Evolutionary conservation across 2,329 filamentous ascomycete genomes (phyloP), one percentile per base, ranked within the genome.

Genomic region (Acarospora socialis): DNA sequence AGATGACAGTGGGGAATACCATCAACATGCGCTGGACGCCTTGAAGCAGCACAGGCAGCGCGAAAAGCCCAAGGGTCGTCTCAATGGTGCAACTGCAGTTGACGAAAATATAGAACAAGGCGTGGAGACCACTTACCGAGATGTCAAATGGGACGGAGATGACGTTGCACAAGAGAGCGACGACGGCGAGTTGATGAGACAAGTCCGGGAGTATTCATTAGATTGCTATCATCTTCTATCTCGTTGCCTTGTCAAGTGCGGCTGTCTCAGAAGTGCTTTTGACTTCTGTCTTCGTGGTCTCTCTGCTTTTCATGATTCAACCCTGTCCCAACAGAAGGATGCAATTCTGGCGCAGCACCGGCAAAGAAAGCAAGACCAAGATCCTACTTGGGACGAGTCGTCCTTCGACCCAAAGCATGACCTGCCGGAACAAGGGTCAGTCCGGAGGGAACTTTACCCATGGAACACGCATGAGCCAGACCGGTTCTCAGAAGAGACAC

Each of bases 251-350:
- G 2, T 12, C 5, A 18, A 34, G 5, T 70, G 77, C 44, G 75
- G 76, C 13, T 81, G 77, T 48, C 58, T 81, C 27, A 71, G 70
- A 44, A 81, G 73, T 47, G 76, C 79, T 1, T 64, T 65, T 45
- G 66, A 63, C 8, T 84, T 81, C 43, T 74, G 71, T 43, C 59
- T 68, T 32, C 63, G 73, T 23, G 79, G 77, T 2, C 59, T 76
- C 12, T 28, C 10, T 20, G 21, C 19, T 15, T 33, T 35, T 22
- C 14, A 28, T 22, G 8, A n/a, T n/a, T n/a, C n/a, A n/a, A 8
- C 21, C 21, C 8, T 22, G n/a, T 22, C n/a, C n/a, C 8, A 22
- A 22, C n/a, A 22, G 6, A 18, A 18, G 9, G 16, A 37, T 19
- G 7, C 24, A 2, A 33, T 38, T 8, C 12, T 33, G 3, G n/a